A percentile compares a stretch with the other conserved stretches of the same genome.
Conservation (phyloP, 2,329 filamentous ascomycete genomes). For the Fusarium citri region DNA sequence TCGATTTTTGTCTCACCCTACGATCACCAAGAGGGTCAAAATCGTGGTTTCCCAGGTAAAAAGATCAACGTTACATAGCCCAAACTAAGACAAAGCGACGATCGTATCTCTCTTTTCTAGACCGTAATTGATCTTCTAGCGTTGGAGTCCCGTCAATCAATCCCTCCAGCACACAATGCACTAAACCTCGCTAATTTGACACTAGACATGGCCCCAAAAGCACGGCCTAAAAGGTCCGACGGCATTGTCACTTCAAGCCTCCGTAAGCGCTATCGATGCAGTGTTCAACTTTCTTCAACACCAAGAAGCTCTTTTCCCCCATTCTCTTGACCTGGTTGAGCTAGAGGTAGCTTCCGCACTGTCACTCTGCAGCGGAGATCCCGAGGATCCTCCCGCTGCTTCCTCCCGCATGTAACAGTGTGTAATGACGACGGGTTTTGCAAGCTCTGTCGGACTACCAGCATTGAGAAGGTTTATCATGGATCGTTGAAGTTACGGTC, state of each 20-base stretch:
- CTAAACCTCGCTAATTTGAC: background rate
- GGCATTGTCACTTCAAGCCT: background rate
- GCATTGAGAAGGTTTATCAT: too few species aligned
- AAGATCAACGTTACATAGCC: slow-evolving; percentile 3
- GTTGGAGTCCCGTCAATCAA: background rate
- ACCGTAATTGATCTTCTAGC: background rate
- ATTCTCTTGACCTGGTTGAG: background rate
- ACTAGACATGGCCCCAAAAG: background rate
- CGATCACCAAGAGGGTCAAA: background rate
- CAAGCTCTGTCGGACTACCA: background rate
- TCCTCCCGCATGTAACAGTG: background rate
- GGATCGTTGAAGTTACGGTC: background rate
- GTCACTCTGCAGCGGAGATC: slow-evolving; percentile 1
- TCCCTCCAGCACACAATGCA: background rate
- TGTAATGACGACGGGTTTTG: background rate
- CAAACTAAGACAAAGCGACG: background rate
- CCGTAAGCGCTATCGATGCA: slow-evolving; percentile 9
- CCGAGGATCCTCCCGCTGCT: background rate
- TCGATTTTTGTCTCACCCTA: background rate
- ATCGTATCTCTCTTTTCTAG: background rate
- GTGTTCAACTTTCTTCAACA: background rate
- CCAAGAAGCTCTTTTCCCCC: background rate
- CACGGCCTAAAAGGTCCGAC: background rate
- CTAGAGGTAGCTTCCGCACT: background rate
- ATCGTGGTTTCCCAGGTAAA: background rate